Percentiles rank a stretch among this genome's conserved stretches.
Evolutionary conservation across 768 basidiomycete genomes (phyloP).

Genomic region (Sistotremastrum niveocremeum): DNA sequence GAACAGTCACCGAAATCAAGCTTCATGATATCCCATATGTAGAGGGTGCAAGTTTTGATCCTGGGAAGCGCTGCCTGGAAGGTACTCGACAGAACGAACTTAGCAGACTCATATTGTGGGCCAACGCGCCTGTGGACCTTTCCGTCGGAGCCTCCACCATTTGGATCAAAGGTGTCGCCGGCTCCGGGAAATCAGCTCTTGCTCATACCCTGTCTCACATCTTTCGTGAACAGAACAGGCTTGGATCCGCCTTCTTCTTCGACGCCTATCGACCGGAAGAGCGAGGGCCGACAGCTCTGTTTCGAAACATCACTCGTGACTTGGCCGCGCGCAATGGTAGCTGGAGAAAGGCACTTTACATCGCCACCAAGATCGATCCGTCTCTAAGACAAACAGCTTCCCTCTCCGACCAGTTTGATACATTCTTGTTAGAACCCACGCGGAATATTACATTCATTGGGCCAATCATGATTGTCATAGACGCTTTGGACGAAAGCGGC

Average conservation of each 20-base stretch:
- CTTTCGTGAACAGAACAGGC: conserved; percentile 4
- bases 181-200: conserved; percentile 10
- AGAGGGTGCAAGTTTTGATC: no score
- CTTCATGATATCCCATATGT: no score
- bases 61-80: no score
- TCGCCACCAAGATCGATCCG: neutral
- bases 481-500: conserved; percentile 9
- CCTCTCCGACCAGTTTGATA: conserved; percentile 8
- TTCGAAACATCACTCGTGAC: no score
- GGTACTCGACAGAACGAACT: no score
- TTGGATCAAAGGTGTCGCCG: conserved; percentile 8
- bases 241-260: conserved; percentile 10
- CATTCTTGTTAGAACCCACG: conserved; percentile 5
- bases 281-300: no score
- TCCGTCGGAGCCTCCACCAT: no score
- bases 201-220: conserved; percentile 7
- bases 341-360: no score
- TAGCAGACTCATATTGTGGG: no score
- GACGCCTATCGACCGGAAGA: neutral
- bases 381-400: conserved; percentile 2
- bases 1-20: no score
- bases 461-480: conserved; percentile 7
- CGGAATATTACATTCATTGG: conserved; percentile 1
- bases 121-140: no score
- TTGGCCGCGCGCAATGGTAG: no score